Evolutionary conservation across 192 early-diverging fungal species (phyloP), one percentile per base, ranked within the genome.

Genomic region (Backusella liffmaniae): DNA sequence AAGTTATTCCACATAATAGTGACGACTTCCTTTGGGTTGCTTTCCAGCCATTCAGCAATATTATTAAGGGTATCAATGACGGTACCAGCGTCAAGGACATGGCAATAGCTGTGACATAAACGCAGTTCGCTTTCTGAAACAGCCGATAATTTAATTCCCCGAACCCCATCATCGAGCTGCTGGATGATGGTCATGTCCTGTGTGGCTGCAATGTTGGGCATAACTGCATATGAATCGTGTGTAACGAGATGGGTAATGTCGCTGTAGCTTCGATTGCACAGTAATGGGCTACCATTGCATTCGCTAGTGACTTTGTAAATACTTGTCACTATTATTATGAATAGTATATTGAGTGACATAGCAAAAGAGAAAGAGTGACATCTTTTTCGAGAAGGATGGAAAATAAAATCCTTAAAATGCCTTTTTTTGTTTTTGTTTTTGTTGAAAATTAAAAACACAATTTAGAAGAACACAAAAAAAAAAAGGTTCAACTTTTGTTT

Each of bases 1-100:
- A 81, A 70, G 79, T 95, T 93, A 59, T 92, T 88, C 77, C 93
- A 86, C 76, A 91, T 90, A 46, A 95, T 90, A 6, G 92, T 91
- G 18, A 95, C 73, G 9, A 95, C 89, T 73, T 95, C 91, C 73
- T 87, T 82, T 32, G 82, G 83, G 73, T 95, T 89, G 18, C 41
- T 65, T 15, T 90, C 85, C 73, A 95, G 49, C 66, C 85, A 95
- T 16, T 76, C 74, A 39, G 84, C 84, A 66, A 94, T 80, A 67
- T 79, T 72, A 37, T 84, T 68, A n/a, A 95, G 81, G n/a, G 84
- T 83, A 49, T 79, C 72, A 2, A 84, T 82, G 23, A 90, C 78
- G 30, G 84, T 73, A 0, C 90, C 90, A 10, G 80, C 88, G 76
- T 92, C 89, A 49, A 91, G 82, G 12, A 91, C 72, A 7, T 36